Conservation (phyloP, 768 basidiomycete genomes). For the Trichaptum fuscoviolaceum region DNA sequence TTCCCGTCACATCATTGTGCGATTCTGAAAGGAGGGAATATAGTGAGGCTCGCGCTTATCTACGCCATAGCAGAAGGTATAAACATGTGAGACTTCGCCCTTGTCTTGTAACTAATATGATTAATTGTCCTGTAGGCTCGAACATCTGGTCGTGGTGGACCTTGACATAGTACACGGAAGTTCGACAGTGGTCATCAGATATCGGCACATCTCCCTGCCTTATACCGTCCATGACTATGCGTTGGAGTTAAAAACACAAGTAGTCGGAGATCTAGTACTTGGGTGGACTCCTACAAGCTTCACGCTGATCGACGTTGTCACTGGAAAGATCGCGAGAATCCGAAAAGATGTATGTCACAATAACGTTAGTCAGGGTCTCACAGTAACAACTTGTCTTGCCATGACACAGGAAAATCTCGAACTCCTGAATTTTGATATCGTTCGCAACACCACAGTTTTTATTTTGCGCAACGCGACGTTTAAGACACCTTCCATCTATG, state of each 20-base stretch:
- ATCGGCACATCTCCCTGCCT: neutral
- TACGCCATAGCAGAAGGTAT: neutral
- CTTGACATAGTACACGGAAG: neutral
- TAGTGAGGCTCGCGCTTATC: neutral
- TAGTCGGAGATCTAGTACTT: too few relatives aligned
- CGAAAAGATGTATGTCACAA: too few relatives aligned
- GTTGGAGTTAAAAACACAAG: neutral
- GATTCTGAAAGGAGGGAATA: neutral
- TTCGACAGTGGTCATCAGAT: neutral
- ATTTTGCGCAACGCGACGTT: neutral
- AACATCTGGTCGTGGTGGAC: neutral
- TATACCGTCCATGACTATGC: neutral
- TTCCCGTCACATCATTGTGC: neutral
- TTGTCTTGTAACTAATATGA: neutral
- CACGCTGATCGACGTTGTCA: too few relatives aligned
- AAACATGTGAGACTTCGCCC: neutral
- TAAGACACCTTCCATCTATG: neutral
- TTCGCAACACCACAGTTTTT: too few relatives aligned
- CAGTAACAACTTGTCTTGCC: too few relatives aligned
- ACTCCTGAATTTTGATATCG: too few relatives aligned
- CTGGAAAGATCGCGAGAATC: too few relatives aligned
- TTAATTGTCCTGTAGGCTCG: neutral
- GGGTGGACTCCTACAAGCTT: too few relatives aligned
- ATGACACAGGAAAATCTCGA: too few relatives aligned
- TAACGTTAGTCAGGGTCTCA: too few relatives aligned